These are phyloP conservation scores for Linaria vulgaris DNA, from an alignment of 257 asterid species.

Conservation along the genomic window DNA sequence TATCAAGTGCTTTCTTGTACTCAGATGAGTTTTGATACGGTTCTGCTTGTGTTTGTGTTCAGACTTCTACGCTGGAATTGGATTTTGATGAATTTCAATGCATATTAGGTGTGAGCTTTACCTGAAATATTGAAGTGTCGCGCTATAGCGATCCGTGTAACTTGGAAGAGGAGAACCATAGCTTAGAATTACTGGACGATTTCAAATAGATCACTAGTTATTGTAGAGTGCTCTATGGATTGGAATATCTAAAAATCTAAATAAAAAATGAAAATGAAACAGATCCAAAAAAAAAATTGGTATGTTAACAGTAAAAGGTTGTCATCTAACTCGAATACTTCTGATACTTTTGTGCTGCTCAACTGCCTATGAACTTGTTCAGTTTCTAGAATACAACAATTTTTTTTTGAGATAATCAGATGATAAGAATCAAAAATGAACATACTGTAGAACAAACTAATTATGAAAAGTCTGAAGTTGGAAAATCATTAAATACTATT, in stretches of 20 bases:
- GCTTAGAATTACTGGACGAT: neutral
- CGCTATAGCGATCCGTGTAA: neutral
- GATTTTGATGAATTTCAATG: neutral
- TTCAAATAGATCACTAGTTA: neutral
- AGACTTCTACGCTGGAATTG: neutral
- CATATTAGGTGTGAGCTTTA: neutral
- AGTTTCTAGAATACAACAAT: neutral
- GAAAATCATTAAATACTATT: constrained; percentile 1
- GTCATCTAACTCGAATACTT: neutral
- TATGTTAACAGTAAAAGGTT: neutral
- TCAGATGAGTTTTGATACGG: too few species aligned
- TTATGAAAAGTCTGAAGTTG: neutral
- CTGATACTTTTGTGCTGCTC: neutral
- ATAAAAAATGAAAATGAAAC: neutral
- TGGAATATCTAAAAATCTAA: neutral
- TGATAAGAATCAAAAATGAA: neutral
- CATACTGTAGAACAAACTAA: neutral
- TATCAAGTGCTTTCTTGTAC: too few species aligned
- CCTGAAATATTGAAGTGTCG: neutral
- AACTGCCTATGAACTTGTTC: neutral
- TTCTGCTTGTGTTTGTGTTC: too few species aligned
- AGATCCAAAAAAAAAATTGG: neutral
- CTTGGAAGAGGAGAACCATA: neutral
- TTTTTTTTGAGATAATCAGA: constrained; percentile 10
- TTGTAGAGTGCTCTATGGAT: neutral